phyloP scores from a whole-genome alignment of 805 yeast genomes.

The Wickerhamomyces queroliae region DNA sequence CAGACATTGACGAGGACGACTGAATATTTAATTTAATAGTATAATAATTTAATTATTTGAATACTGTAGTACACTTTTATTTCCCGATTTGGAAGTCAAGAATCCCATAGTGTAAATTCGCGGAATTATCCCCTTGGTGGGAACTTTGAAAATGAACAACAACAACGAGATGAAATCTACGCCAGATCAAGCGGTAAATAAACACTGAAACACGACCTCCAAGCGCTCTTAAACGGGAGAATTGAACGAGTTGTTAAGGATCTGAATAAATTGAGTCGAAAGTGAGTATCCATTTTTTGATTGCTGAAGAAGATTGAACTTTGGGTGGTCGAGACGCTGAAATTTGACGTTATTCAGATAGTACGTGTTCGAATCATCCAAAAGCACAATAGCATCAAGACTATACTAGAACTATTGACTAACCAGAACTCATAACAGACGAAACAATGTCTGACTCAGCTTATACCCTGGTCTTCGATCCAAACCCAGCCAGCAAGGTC shows the following conservation, averaged over 20 bases:
- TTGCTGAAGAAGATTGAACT: too few relatives aligned
- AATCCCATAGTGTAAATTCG: neutral
- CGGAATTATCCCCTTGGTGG: conserved; percentile 75
- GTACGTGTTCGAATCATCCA: neutral
- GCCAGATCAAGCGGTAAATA: conserved; percentile 6
- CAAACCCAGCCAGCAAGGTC: conserved; percentile 53
- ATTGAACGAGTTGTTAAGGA: neutral
- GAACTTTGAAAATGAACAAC: conserved; percentile 75
- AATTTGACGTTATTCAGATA: too few relatives aligned
- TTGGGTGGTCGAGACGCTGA: too few relatives aligned
- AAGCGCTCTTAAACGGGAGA: too few relatives aligned
- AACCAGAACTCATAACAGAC: neutral
- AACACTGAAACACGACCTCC: neutral
- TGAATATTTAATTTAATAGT: neutral
- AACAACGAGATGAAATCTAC: conserved; percentile 16
- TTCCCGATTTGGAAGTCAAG: conserved; percentile 9
- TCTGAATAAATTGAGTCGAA: too few relatives aligned
- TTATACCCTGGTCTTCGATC: conserved; percentile 77
- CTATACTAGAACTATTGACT: neutral
- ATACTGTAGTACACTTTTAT: too few relatives aligned
- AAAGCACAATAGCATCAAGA: neutral
- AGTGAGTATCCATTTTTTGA: too few relatives aligned
- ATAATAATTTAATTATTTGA: too few relatives aligned
- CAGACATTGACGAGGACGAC: conserved; percentile 41
- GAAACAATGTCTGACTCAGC: conserved; percentile 39